Conservation (phyloP, 306 rosid species). For the Cucumis cinereus region DNA sequence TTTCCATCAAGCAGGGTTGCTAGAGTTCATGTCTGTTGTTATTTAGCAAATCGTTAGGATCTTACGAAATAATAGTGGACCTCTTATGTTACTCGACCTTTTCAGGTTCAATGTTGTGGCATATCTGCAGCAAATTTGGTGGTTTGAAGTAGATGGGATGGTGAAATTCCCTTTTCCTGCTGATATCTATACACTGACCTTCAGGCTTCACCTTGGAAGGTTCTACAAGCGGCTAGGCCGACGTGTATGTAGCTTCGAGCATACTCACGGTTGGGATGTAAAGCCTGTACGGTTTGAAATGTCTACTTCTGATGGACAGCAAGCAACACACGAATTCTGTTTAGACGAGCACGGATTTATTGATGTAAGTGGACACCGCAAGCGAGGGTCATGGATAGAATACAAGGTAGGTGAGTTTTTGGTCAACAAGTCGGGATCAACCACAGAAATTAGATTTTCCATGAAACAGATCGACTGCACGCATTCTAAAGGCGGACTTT, state of each 20-base stretch:
- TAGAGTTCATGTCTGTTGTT: neutral
- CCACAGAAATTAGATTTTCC: conserved; percentile 64
- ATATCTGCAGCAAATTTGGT: conserved; percentile 93
- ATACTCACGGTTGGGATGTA: conserved; percentile 87
- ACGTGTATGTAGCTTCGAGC: conserved; percentile 66
- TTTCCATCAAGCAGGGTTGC: neutral
- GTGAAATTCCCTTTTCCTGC: conserved; percentile 73
- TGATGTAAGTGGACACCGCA: conserved; percentile 40
- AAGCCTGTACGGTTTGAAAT: conserved; percentile 66
- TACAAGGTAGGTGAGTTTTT: conserved; percentile 93
- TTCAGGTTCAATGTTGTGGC: conserved; percentile 74
- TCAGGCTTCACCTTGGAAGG: conserved; percentile 82
- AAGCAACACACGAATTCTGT: conserved; percentile 44
- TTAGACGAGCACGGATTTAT: conserved; percentile 46
- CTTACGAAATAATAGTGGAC: neutral
- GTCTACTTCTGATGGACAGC: conserved; percentile 67
- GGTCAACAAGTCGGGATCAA: conserved; percentile 44
- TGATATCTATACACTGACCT: conserved; percentile 61
- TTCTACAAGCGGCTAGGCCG: conserved; percentile 74
- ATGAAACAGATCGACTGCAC: conserved; percentile 98
- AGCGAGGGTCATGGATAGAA: conserved; percentile 83
- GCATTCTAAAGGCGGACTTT: conserved; percentile 88
- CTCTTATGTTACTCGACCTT: conserved; percentile 16
- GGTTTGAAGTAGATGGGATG: conserved; percentile 87
- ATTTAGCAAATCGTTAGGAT: neutral